These are phyloP conservation scores for Botrytis paeoniae DNA, from an alignment of 2,329 filamentous ascomycete species.

Conservation along the genomic window DNA sequence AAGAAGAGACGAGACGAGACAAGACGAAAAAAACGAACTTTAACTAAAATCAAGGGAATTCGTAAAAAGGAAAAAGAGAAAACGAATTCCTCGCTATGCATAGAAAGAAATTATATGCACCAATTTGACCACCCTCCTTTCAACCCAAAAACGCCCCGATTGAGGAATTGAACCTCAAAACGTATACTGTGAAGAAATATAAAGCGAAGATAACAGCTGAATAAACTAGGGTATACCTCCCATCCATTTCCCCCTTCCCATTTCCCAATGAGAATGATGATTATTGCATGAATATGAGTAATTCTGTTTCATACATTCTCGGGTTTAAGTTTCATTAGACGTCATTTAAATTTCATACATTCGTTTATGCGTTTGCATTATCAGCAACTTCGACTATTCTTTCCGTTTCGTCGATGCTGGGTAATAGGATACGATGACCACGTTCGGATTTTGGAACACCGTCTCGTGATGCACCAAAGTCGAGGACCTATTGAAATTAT, in stretches of 20 bases:
- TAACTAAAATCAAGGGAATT: background rate
- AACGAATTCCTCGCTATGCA: constrained; percentile 26
- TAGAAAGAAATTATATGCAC: background rate
- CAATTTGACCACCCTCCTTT: background rate
- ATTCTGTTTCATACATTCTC: constrained; percentile 2
- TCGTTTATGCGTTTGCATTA: constrained; percentile 13
- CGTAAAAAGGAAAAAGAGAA: background rate
- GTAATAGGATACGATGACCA: constrained; percentile 67
- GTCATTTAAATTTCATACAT: constrained; percentile 10
- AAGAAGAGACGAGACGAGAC: background rate
- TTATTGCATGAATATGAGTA: background rate
- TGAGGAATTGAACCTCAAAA: background rate
- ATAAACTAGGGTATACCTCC: constrained; percentile 13
- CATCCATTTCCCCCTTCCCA: constrained; percentile 21
- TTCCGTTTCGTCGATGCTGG: constrained; percentile 25
- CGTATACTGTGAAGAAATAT: constrained; percentile 7
- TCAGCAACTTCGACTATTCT: constrained; percentile 12
- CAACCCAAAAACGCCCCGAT: background rate
- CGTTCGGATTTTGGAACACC: constrained; percentile 74
- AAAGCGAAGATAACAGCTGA: background rate
- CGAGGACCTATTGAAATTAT: constrained; percentile 70
- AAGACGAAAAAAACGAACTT: background rate
- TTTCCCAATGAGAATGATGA: background rate
- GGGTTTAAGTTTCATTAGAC: constrained; percentile 15
- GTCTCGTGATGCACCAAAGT: constrained; percentile 92